phyloP scores from a whole-genome alignment of 179 eudicot genomes.

The Amaranthus tricolor region DNA sequence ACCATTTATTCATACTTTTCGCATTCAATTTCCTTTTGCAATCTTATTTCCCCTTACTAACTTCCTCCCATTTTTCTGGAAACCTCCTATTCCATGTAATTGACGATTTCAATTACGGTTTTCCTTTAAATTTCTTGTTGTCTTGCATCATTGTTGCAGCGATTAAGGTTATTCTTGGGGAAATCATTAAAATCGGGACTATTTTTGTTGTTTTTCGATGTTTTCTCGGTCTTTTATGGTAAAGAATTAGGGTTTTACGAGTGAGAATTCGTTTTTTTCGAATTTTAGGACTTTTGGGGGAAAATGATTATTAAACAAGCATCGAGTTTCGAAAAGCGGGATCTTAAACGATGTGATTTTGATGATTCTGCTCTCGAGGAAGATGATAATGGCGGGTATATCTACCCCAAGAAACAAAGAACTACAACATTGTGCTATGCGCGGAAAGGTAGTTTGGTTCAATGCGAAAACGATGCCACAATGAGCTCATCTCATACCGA shows the following conservation, averaged over 20 bases:
- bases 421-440: constrained; percentile 22
- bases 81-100: not conserved
- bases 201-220: not conserved
- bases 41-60: too few relatives aligned
- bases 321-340: constrained; percentile 48
- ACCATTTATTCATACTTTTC: too few relatives aligned
- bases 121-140: not conserved
- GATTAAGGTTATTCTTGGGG: not conserved
- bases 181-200: constrained; percentile 6
- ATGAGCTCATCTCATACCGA: constrained; percentile 38
- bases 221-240: constrained; percentile 21
- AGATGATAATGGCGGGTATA: constrained; percentile 28
- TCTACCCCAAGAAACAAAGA: constrained; percentile 40
- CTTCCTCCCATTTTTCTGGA: too few relatives aligned
- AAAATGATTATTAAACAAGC: constrained; percentile 38
- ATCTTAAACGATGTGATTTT: constrained; percentile 40
- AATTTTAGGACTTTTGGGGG: constrained; percentile 13
- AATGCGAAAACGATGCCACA: constrained; percentile 20
- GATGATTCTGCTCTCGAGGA: constrained; percentile 32
- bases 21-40: too few relatives aligned
- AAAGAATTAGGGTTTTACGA: constrained; percentile 31
- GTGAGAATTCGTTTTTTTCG: not conserved
- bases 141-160: not conserved
- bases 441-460: constrained; percentile 9
- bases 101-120: not conserved